A percentile compares a stretch with the other conserved stretches of the same genome.
Evolutionary conservation across 1,284 basidiomycete species (phyloP).

Genomic region (Athelia sp.): DNA sequence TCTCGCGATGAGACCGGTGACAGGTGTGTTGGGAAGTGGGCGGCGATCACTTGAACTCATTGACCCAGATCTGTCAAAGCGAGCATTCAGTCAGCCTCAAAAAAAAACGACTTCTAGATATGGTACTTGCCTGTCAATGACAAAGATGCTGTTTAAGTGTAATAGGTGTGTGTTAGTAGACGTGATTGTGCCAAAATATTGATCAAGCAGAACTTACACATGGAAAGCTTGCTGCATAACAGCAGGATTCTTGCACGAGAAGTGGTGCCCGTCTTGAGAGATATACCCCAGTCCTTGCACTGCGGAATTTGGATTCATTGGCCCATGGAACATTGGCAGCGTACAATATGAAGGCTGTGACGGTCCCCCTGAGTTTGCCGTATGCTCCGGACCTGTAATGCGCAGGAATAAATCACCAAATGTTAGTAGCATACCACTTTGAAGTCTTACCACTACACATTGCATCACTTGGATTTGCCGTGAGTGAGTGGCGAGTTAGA

Average conservation of each 20-base stretch:
- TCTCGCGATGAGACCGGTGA: conserved; percentile 30
- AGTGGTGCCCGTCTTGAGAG: conserved; percentile 52
- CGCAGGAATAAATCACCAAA: background rate
- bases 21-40: conserved; percentile 43
- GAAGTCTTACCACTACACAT: conserved; percentile 42
- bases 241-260: conserved; percentile 50
- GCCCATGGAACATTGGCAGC: conserved; percentile 49
- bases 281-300: conserved; percentile 40
- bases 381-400: conserved; percentile 44
- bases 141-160: conserved; percentile 36
- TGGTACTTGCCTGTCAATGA: conserved; percentile 40
- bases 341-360: conserved; percentile 52
- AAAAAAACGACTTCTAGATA: background rate
- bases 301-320: conserved; percentile 23
- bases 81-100: background rate
- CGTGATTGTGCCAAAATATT: background rate
- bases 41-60: conserved; percentile 38
- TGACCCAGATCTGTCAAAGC: conserved; percentile 41
- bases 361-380: conserved; percentile 27
- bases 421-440: background rate
- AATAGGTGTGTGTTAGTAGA: background rate
- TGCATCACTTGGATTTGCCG: conserved; percentile 36
- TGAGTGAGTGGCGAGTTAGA: background rate
- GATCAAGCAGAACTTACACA: conserved; percentile 39
- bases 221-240: conserved; percentile 53